Evolutionary conservation across 768 basidiomycete species (phyloP), one percentile per base, ranked within the genome.

Genomic region (Psilocybe azurescens): DNA sequence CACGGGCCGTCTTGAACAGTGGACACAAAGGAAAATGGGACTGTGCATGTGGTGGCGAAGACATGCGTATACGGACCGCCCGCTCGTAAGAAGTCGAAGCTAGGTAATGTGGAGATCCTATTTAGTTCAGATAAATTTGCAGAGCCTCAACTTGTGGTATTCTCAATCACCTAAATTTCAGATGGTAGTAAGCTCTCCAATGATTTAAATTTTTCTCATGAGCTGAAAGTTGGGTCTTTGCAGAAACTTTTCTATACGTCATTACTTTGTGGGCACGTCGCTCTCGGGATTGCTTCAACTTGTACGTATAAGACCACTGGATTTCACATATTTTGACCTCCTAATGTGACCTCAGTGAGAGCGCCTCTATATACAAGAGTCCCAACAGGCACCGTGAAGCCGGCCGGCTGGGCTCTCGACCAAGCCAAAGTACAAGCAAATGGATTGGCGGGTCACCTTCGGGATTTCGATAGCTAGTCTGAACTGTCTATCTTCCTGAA

Each of bases 361-460:
- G 59, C 73, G 24, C 76, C 76, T 0, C 55, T 76, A 24, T 78
- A 69, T 33, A 59, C 68, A 36, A 72, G 74, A 47, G 64, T 78
- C 20, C 75, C 77, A 16, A 74, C 75, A 28, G 79, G 77, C 0
- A 54, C 75, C 1, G 69, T 79, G 9, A 81, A 79, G 62, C 79
- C 78, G 20, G 50, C 69, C 3, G 79, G 78, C 36, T 81, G 79
- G 78, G 74, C 74, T 13, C 65, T 77, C 9, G 72, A 79, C 58
- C 76, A 79, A 55, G 79, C 77, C n/a, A 72, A 70, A 29, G 73
- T 79, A 16, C 79, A 81, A 53, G 78, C 78, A 0, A 72, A 78
- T 48, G 78, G 79, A 39, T 65, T 81, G 16, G 77, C 77, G 1
- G 79, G 79, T 1, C 78, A 81, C 52, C 64, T 79, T 11, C 72